Percentiles rank a stretch among this genome's conserved stretches.
phyloP scores from a whole-genome alignment of 441 rosid species.

The Manihot esculenta region DNA sequence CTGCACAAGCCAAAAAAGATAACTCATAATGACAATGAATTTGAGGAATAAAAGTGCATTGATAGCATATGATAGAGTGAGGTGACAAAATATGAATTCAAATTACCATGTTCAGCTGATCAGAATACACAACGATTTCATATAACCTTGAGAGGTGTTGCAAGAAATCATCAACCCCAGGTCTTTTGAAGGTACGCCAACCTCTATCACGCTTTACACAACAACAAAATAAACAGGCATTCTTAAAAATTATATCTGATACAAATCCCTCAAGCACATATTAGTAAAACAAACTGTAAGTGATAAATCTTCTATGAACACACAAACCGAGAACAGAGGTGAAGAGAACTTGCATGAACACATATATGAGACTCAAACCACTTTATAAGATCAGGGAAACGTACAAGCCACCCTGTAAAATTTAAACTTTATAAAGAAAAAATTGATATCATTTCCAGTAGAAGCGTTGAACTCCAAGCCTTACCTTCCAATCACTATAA shows the following conservation, averaged over 20 bases:
- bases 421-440: conserved; percentile 4
- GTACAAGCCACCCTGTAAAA: too few species aligned
- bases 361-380: conserved; percentile 1
- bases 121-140: conserved; percentile 85
- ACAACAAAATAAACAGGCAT: conserved; percentile 13
- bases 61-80: background rate
- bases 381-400: background rate
- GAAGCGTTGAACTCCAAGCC: background rate
- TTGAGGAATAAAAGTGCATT: background rate
- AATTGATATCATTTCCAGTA: background rate
- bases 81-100: background rate
- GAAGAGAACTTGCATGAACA: background rate
- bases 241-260: background rate
- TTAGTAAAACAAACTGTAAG: background rate
- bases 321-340: background rate
- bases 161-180: conserved; percentile 93
- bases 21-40: conserved; percentile 9
- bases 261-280: conserved; percentile 10
- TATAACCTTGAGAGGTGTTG: conserved; percentile 77
- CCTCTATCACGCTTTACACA: conserved; percentile 84
- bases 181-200: conserved; percentile 97
- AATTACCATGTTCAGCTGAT: conserved; percentile 76
- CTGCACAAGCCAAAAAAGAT: conserved; percentile 41
- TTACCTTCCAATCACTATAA: conserved; percentile 93
- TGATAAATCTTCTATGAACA: background rate